Evolutionary conservation across 1,284 basidiomycete species (phyloP), one percentile per base, ranked within the genome.

Genomic region (Leccinum ponderosum): DNA sequence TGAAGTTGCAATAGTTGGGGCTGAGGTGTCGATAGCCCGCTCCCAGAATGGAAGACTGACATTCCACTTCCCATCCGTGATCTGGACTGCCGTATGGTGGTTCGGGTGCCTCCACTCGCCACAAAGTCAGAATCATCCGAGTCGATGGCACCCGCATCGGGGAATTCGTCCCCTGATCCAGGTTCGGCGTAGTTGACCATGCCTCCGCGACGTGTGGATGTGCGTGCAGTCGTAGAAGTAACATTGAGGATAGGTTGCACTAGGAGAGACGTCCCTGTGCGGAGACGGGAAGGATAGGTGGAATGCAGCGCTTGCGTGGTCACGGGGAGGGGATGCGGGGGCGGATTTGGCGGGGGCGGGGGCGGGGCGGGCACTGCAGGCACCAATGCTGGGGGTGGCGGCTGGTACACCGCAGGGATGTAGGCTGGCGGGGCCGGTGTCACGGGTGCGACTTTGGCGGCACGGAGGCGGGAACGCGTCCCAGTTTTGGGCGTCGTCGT

Each of bases 101-200:
- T 77, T 57, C 81, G 72, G 55, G 78, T 79, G 6, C 83, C 83
- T 1, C 83, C 83, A 60, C 81, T 81, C 42, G 80, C 82, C 1
- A 81, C 74, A 65, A 82, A 86, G 59, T 86, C 92, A 0, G 87
- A 89, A 67, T 90, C 88, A 59, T 92, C 90, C 5, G 87, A 87
- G 52, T 93, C 90, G 14, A 91, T 73, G 14, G 88, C 90, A 7
- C 90, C 91, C 14, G 89, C 84, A 62, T 94, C 91, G 0, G 88
- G 86, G 57, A 91, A 80, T 62, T 91, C 91, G 62, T 94, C 92
- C 15, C 89, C 90, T 1, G 90, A 92, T 1, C 86, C 92, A 15
- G 91, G 87, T 65, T 97, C 95, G 0, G 92, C 89, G 68, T 97
- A 97, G 77, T 94, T 96, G 65, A 97, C 83, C 29, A 86, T 82